Percentiles rank a stretch among this genome's conserved stretches.
These are phyloP conservation scores for Calocybe cyanea DNA, from an alignment of 768 basidiomycete species.

Conservation along the genomic window DNA sequence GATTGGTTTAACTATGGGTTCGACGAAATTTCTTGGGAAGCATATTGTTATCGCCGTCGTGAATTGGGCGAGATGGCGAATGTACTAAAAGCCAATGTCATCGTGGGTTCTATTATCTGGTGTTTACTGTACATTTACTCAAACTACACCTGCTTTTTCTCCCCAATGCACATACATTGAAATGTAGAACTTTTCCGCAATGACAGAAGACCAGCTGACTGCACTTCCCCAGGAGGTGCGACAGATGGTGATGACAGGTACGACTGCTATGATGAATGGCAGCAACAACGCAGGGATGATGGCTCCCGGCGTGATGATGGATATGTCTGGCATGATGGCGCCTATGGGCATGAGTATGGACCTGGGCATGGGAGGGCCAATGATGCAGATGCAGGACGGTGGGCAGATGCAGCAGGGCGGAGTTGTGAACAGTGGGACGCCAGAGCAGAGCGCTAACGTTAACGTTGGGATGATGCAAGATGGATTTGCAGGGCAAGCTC, in stretches of 20 bases:
- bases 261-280: conserved; percentile 72
- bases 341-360: conserved; percentile 64
- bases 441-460: conserved; percentile 34
- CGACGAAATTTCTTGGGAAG: conserved; percentile 94
- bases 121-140: background rate
- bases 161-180: no score
- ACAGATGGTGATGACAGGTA: conserved; percentile 84
- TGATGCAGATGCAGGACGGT: conserved; percentile 53
- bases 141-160: conserved; percentile 10
- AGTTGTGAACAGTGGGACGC: conserved; percentile 33
- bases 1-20: conserved; percentile 99
- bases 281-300: conserved; percentile 58
- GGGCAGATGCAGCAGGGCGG: conserved; percentile 32
- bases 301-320: conserved; percentile 74
- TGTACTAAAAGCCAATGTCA: conserved; percentile 77
- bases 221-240: conserved; percentile 79
- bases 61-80: conserved; percentile 78
- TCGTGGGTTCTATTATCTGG: conserved; percentile 45
- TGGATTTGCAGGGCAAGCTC: conserved; percentile 40
- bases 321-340: conserved; percentile 65
- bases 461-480: conserved; percentile 48
- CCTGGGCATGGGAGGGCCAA: conserved; percentile 56
- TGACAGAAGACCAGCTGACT: conserved; percentile 78
- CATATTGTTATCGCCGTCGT: conserved; percentile 81
- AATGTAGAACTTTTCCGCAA: conserved; percentile 74